Evolutionary conservation across 73 alveolate species (phyloP).

Genomic region (Blepharisma stoltei): DNA sequence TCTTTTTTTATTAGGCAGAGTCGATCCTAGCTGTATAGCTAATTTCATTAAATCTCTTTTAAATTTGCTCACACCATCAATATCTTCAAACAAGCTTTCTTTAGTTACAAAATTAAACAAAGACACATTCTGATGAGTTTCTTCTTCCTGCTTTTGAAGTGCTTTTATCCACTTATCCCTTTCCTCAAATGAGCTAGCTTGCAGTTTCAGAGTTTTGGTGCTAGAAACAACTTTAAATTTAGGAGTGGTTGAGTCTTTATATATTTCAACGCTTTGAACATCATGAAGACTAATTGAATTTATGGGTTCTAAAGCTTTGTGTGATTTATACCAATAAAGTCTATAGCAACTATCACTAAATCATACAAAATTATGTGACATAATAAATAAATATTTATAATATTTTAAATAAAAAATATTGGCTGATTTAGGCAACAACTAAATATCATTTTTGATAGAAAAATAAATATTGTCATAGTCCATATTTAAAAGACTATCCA

Average conservation of each 20-base stretch:
- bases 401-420: no score
- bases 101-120: neutral
- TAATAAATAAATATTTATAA: no score
- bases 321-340: conserved; percentile 24
- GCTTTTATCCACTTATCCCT: conserved; percentile 21
- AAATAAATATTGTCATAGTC: neutral
- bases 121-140: neutral
- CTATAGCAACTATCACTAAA: no score
- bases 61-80: neutral
- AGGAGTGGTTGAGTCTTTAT: neutral
- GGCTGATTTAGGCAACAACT: no score
- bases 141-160: neutral
- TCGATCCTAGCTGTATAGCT: neutral
- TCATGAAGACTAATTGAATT: neutral
- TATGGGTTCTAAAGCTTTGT: conserved; percentile 17
- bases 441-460: conserved; percentile 23
- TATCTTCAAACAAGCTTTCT: conserved; percentile 22
- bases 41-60: conserved; percentile 18
- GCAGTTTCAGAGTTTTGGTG: neutral
- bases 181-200: neutral
- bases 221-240: neutral
- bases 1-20: neutral
- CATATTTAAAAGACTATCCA: neutral
- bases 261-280: neutral
- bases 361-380: no score